These are phyloP conservation scores for Glarea lozoyensis DNA, from an alignment of 495 filamentous ascomycete genomes.

Conservation along the genomic window DNA sequence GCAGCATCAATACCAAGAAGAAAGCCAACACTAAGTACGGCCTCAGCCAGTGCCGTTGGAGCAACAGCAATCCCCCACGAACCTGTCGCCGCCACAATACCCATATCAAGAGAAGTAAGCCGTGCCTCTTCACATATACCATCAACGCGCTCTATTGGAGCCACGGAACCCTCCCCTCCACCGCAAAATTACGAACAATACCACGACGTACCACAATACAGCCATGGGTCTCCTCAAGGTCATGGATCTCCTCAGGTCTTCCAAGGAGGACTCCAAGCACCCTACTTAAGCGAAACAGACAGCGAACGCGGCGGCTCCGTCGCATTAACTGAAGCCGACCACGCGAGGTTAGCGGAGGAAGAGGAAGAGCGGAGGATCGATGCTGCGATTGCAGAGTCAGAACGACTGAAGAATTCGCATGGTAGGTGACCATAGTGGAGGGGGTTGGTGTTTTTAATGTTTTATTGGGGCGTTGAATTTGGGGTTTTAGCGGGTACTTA, in stretches of 20 bases:
- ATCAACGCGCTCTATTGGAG: slow-evolving; percentile 1
- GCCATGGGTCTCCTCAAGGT: slow-evolving; percentile 12
- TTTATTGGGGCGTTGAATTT: too few species aligned
- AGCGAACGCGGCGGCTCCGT: not conserved
- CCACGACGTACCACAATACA: slow-evolving; percentile 14
- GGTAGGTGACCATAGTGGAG: too few species aligned
- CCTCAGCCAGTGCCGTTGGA: not conserved
- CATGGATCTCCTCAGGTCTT: not conserved
- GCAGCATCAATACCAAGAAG: slow-evolving; percentile 5
- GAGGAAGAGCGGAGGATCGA: slow-evolving; percentile 23
- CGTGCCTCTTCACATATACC: not conserved
- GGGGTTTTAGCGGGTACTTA: too few species aligned
- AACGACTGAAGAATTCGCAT: slow-evolving; percentile 2
- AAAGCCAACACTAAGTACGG: slow-evolving; percentile 1
- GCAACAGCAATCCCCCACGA: not conserved
- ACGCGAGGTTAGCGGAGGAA: slow-evolving; percentile 13
- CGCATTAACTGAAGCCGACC: slow-evolving; percentile 13
- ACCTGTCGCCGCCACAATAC: not conserved
- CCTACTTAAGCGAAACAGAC: slow-evolving; percentile 15
- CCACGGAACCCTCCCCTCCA: not conserved
- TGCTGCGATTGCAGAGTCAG: slow-evolving; percentile 20
- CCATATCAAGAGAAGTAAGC: not conserved
- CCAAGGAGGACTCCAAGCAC: not conserved
- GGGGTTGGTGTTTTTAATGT: too few species aligned
- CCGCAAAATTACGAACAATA: slow-evolving; percentile 11